These are phyloP conservation scores for Paraphoma chrysanthemicola DNA, from an alignment of 2,329 filamentous ascomycete genomes.

Conservation along the genomic window DNA sequence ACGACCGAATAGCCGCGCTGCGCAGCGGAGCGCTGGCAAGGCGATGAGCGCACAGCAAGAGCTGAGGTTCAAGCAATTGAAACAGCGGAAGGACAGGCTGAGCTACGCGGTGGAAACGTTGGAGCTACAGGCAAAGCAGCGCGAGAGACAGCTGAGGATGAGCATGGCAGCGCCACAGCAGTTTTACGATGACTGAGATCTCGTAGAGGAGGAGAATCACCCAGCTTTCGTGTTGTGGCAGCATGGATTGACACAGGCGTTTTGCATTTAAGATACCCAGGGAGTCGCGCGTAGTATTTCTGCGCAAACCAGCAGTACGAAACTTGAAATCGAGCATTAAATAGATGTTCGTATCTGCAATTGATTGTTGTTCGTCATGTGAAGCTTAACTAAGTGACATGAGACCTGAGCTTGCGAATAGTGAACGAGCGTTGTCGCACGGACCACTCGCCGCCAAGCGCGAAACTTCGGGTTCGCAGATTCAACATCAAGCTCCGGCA, in stretches of 20 bases:
- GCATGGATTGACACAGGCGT: slow-evolving; percentile 14
- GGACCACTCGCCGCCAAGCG: slow-evolving; percentile 16
- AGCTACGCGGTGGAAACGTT: slow-evolving; percentile 86
- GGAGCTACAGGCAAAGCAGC: slow-evolving; percentile 83
- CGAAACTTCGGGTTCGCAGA: slow-evolving; percentile 38
- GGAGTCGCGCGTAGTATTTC: neutral
- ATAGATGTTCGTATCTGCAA: too few relatives aligned
- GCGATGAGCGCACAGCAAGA: slow-evolving; percentile 57
- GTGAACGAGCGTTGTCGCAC: neutral
- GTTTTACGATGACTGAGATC: slow-evolving; percentile 39
- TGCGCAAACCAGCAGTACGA: too few relatives aligned
- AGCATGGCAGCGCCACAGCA: slow-evolving; percentile 67
- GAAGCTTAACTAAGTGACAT: too few relatives aligned
- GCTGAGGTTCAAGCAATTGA: slow-evolving; percentile 69
- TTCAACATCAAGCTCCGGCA: slow-evolving; percentile 36
- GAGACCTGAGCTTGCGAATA: too few relatives aligned
- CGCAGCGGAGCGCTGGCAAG: slow-evolving; percentile 35
- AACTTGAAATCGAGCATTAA: too few relatives aligned
- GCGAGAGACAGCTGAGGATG: slow-evolving; percentile 74
- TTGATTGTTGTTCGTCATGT: too few relatives aligned
- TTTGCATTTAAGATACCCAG: slow-evolving; percentile 41
- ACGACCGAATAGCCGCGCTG: slow-evolving; percentile 29
- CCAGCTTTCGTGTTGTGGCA: too few relatives aligned
- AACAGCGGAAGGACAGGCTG: slow-evolving; percentile 83
- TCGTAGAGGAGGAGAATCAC: too few relatives aligned